Evolutionary conservation across 2,329 filamentous ascomycete genomes (phyloP), one percentile per base, ranked within the genome.

Genomic region (Nemania sp.): DNA sequence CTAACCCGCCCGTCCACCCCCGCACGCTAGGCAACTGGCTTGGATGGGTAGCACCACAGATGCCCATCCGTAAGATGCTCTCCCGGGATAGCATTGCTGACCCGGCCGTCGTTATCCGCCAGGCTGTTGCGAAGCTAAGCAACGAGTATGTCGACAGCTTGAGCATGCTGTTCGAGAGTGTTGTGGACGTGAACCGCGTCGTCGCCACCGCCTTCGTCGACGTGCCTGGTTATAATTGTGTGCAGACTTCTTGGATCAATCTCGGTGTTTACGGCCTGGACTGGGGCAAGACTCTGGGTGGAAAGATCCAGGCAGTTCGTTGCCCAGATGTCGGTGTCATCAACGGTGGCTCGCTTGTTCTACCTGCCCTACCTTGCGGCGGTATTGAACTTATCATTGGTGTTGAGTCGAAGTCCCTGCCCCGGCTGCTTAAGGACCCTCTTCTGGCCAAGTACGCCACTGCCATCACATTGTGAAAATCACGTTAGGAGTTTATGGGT

Each of bases 11-110:
- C 0, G 71, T 82, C 2, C 77, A 81, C 58, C 76, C 77, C 1
- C 72, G 75, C 1, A 80, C 79, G 0, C 72, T 82, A 26, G 81
- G 80, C 6, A 81, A 80, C 62, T 81, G 80, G 63, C 73, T 82
- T 11, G 80, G 79, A 49, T 82, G 79, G 66, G 74, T 80, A 1
- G 74, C 74, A 6, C 74, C 77, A 20, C 64, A 69, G 29, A 66
- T 78, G 53, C 64, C 72, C 7, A 71, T 77, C 49, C 73, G 79
- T 26, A 73, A 76, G 63, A 79, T 80, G 62, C 72, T 80, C 41
- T 54, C 60, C 15, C 64, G 67, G 2, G 56, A 72, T 10, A 77
- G 62, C 60, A 62, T 82, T 7, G 78, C 78, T 3, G 77, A 79
- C 54, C 70, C 80, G 15, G 80, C 81, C 1, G 60, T 77, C 20